A percentile compares a stretch with the other conserved stretches of the same genome.
These are phyloP conservation scores for Suillus discolor DNA, from an alignment of 768 basidiomycete genomes.

Conservation along the genomic window DNA sequence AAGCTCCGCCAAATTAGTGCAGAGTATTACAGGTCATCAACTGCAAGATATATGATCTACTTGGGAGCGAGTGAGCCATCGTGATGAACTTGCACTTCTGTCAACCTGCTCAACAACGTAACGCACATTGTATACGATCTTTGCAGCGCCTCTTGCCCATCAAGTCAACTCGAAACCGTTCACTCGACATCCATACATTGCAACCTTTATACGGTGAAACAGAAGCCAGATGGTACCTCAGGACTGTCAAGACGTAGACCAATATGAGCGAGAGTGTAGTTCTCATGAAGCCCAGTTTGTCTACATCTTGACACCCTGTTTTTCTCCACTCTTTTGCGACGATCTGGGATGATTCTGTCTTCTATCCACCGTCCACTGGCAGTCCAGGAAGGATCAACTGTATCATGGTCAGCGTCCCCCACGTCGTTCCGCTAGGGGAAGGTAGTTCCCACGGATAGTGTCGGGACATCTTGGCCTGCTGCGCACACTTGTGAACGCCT, in stretches of 20 bases:
- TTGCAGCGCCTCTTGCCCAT: neutral
- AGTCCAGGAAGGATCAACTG: neutral
- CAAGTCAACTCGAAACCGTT: neutral
- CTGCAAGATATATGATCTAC: no score
- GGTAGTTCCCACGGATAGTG: neutral
- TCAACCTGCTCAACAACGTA: neutral
- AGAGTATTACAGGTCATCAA: neutral
- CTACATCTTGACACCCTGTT: neutral
- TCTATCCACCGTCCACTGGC: neutral
- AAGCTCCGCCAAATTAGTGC: neutral
- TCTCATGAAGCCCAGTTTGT: neutral
- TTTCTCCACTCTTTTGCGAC: neutral
- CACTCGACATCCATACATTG: neutral
- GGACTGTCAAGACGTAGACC: neutral
- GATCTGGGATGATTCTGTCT: neutral
- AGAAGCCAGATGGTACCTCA: neutral
- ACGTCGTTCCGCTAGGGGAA: neutral
- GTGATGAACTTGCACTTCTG: neutral
- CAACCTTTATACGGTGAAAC: no score
- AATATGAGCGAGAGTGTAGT: neutral
- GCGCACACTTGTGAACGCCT: neutral
- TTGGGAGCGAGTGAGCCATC: neutral
- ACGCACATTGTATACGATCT: no score
- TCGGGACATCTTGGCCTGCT: neutral
- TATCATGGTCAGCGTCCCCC: no score